Percentiles rank a stretch among this genome's conserved stretches.
Evolutionary conservation across 495 filamentous ascomycete genomes (phyloP).

Genomic region (Penicillium paxilli): DNA sequence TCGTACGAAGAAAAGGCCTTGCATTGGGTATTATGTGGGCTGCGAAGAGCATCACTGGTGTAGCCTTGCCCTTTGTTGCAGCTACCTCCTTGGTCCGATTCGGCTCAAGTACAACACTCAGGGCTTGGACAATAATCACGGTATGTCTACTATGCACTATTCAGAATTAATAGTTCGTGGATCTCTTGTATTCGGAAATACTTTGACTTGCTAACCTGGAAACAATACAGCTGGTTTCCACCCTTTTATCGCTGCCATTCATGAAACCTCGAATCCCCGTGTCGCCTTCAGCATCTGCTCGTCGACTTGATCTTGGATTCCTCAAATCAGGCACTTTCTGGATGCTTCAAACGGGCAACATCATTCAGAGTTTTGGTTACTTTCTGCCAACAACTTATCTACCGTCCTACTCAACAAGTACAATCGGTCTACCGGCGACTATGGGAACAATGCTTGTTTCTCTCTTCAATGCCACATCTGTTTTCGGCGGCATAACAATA

Average conservation of each 20-base stretch:
- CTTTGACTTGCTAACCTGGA: neutral
- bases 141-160: slow-evolving; percentile 18
- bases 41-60: slow-evolving; percentile 50
- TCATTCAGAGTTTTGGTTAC: slow-evolving; percentile 64
- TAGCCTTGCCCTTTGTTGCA: slow-evolving; percentile 54
- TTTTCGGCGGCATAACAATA: slow-evolving; percentile 58
- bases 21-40: slow-evolving; percentile 58
- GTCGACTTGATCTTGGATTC: slow-evolving; percentile 49
- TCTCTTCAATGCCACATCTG: slow-evolving; percentile 57
- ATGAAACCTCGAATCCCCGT: slow-evolving; percentile 59
- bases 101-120: slow-evolving; percentile 57
- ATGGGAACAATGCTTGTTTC: slow-evolving; percentile 53
- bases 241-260: slow-evolving; percentile 55
- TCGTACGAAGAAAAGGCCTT: slow-evolving; percentile 50
- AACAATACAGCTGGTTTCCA: slow-evolving; percentile 41
- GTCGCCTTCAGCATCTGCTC: slow-evolving; percentile 23
- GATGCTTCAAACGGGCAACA: slow-evolving; percentile 56
- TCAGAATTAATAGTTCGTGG: too few species aligned
- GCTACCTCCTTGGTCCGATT: slow-evolving; percentile 50
- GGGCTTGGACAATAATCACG: slow-evolving; percentile 51
- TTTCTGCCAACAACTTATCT: slow-evolving; percentile 69
- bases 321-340: slow-evolving; percentile 50
- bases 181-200: too few species aligned
- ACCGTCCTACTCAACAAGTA: slow-evolving; percentile 54
- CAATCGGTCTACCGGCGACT: slow-evolving; percentile 44